Evolutionary conservation across 2,329 filamentous ascomycete genomes (phyloP), one percentile per base, ranked within the genome.

Genomic region (Biscogniauxia sp.): DNA sequence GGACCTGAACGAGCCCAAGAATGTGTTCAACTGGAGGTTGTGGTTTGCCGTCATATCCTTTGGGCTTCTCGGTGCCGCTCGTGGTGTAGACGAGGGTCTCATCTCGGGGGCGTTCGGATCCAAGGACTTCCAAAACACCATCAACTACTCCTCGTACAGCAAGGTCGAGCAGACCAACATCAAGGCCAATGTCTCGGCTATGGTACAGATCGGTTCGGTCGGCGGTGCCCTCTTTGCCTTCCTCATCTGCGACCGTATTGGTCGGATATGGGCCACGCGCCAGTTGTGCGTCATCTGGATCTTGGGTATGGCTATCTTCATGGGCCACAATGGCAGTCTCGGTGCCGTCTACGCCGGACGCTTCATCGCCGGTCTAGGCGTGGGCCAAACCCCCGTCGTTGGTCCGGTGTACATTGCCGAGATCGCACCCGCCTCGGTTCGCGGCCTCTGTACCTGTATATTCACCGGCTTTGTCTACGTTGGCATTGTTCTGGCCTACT

Each of bases 201-300:
- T 93, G 90, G 90, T 93, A 0, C 90, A 93, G 75, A 86, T 93
- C 68, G 90, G 90, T 23, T 90, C 85, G 23, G 89, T 93, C 28
- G 86, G 80, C 3, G 90, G 90, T 51, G 88, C 89, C 28, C 79
- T 91, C 32, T 81, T 88, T 65, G 84, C 84, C 50, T 87, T 87
- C 69, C 20, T 85, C 20, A 72, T 87, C 23, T 86, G 83, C 62
- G 84, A 88, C 67, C 80, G 80, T 51, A 82, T 88, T 62, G 85
- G 85, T n/a, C 83, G 85, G 68, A 82, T 88, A 63, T 85, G 83
- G 80, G 84, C 85, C 20, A 87, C 84, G 8, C 80, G 84, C 0
- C 76, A 84, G 59, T 80, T 88, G 1, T 86, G 84, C 66, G 7
- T 78, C 0, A 65, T 87, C 1, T 88, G 85, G 85, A 80, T 84